These are phyloP conservation scores for Larix kaempferi DNA, from an alignment of 75 land plant genomes.

Conservation along the genomic window DNA sequence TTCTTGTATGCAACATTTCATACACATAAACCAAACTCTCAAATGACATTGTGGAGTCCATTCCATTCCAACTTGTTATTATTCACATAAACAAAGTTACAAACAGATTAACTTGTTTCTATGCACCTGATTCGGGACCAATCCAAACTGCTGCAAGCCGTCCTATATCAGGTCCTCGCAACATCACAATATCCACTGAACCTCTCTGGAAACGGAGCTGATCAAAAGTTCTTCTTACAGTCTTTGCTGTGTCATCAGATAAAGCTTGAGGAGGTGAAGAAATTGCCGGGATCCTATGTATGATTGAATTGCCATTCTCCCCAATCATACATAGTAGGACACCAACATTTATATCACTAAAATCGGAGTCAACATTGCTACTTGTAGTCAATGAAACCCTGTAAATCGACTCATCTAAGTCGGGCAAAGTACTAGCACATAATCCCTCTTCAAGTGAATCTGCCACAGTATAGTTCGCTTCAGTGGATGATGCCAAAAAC, in stretches of 20 bases:
- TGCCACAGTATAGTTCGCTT: constrained; percentile 12
- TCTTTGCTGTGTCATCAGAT: neutral
- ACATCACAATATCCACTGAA: constrained; percentile 51
- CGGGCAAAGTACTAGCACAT: constrained; percentile 2
- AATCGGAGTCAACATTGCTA: constrained; percentile 41
- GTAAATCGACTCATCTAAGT: constrained; percentile 23
- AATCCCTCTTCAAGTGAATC: constrained; percentile 15
- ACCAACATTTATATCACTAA: constrained; percentile 52
- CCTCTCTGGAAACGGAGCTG: constrained; percentile 54
- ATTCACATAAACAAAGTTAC: neutral
- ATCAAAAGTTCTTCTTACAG: constrained; percentile 6
- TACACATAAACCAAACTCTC: neutral
- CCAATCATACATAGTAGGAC: constrained; percentile 72
- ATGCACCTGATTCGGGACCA: constrained; percentile 83
- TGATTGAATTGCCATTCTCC: constrained; percentile 59
- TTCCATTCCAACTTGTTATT: neutral
- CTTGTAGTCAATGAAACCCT: constrained; percentile 55
- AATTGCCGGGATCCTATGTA: constrained; percentile 62
- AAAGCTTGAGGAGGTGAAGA: constrained; percentile 1
- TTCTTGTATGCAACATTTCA: no score
- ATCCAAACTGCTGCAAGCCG: constrained; percentile 73
- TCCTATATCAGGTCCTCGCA: constrained; percentile 62
- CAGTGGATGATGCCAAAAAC: constrained; percentile 44
- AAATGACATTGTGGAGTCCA: neutral
- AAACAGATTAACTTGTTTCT: neutral